Evolutionary conservation across 441 rosid species (phyloP).

Genomic region (Syzygium malaccense): DNA sequence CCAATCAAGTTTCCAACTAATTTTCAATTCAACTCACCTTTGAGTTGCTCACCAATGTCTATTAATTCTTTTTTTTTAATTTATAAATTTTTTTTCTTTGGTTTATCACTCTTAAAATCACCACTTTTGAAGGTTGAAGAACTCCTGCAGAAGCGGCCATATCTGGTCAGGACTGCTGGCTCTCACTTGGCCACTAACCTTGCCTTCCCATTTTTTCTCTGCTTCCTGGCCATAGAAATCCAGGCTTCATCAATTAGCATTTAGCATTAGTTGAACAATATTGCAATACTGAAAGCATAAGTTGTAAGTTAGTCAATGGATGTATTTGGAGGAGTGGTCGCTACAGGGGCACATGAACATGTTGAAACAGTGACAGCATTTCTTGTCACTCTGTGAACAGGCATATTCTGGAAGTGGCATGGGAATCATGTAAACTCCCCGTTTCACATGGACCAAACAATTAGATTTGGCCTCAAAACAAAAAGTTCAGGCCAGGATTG

Average conservation of each 20-base stretch:
- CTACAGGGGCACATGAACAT: not conserved
- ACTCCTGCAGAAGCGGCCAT: constrained; percentile 43
- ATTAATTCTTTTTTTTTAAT: too few relatives aligned
- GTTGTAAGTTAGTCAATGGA: not conserved
- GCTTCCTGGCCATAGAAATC: not conserved
- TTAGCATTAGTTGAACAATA: not conserved
- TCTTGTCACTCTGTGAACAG: not conserved
- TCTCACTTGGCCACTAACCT: constrained; percentile 20
- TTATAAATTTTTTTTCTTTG: not conserved
- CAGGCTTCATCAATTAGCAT: not conserved
- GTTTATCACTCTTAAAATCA: not conserved
- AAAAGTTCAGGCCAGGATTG: not conserved
- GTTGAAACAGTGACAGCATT: not conserved
- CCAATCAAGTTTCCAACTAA: not conserved
- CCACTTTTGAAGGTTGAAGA: constrained; percentile 36
- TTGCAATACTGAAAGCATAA: not conserved
- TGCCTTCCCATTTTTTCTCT: constrained; percentile 32
- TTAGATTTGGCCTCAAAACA: not conserved
- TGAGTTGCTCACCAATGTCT: not conserved
- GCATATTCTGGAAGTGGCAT: not conserved
- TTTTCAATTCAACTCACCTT: not conserved
- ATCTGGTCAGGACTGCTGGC: constrained; percentile 27
- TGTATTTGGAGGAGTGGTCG: not conserved
- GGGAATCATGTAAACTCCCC: not conserved
- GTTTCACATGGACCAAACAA: not conserved